These are phyloP conservation scores for Adansonia grandidieri DNA, from an alignment of 441 rosid genomes.

Conservation along the genomic window DNA sequence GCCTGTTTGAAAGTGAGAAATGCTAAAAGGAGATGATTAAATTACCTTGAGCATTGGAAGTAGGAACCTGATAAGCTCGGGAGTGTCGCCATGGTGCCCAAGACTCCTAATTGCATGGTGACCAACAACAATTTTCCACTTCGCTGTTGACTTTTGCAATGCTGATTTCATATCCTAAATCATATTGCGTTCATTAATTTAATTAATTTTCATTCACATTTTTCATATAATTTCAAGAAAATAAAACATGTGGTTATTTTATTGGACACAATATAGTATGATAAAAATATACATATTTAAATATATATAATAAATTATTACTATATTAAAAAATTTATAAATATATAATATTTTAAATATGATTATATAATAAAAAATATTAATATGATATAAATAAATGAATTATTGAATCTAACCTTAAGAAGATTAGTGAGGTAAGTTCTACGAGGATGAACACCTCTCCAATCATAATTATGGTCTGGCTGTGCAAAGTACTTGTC, in stretches of 20 bases:
- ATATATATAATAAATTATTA: no score
- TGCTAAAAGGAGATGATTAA: neutral
- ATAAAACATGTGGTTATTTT: no score
- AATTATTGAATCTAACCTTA: constrained; percentile 27
- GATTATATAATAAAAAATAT: neutral
- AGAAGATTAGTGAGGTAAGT: constrained; percentile 30
- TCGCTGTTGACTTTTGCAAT: constrained; percentile 44
- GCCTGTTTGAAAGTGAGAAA: no score
- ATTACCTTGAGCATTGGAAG: constrained; percentile 58
- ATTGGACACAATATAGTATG: no score
- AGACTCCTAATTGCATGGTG: constrained; percentile 62
- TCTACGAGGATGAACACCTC: constrained; percentile 37
- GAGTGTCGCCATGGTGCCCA: constrained; percentile 55
- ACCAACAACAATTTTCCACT: constrained; percentile 59
- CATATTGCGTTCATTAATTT: neutral
- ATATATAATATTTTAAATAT: neutral
- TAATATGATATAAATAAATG: neutral
- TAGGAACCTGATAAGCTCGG: constrained; percentile 45
- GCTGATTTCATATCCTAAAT: constrained; percentile 42
- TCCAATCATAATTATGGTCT: constrained; percentile 51
- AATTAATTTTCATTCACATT: neutral
- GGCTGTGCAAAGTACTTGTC: constrained; percentile 41
- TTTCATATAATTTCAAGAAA: neutral
- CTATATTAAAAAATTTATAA: neutral
- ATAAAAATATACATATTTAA: no score